These are phyloP conservation scores for Puccinia hordei DNA, from an alignment of 1,284 basidiomycete genomes.

Conservation along the genomic window DNA sequence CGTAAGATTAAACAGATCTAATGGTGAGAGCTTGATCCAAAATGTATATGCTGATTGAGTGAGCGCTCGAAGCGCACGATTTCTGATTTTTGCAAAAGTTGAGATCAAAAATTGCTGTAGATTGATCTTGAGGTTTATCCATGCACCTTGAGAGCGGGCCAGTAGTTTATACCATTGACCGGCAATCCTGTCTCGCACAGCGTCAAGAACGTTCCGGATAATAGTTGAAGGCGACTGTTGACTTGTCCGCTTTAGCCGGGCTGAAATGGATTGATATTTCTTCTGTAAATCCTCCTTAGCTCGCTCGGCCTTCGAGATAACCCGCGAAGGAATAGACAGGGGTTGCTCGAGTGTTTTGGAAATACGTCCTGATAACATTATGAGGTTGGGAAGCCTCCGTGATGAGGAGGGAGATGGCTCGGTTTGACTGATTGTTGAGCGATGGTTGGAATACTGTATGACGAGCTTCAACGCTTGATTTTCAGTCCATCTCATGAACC, in stretches of 20 bases:
- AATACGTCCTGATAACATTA: not conserved
- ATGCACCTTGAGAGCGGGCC: not conserved
- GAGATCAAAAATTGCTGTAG: not conserved
- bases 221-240: not conserved
- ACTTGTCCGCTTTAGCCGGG: not conserved
- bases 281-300: not conserved
- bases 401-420: not conserved
- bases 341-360: not conserved
- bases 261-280: not conserved
- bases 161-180: not conserved
- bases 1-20: not conserved
- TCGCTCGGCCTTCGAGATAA: not conserved
- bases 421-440: not conserved
- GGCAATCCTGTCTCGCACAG: not conserved
- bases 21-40: not conserved
- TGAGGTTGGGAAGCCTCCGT: not conserved
- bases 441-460: not conserved
- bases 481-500: conserved; percentile 40
- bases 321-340: not conserved
- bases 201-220: not conserved
- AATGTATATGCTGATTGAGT: not conserved
- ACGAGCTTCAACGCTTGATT: conserved; percentile 27
- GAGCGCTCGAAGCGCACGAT: not conserved
- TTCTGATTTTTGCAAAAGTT: not conserved
- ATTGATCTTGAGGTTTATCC: not conserved